These are phyloP conservation scores for Sarocladiaceae sp. DNA, from an alignment of 2,329 filamentous ascomycete genomes.

Conservation along the genomic window DNA sequence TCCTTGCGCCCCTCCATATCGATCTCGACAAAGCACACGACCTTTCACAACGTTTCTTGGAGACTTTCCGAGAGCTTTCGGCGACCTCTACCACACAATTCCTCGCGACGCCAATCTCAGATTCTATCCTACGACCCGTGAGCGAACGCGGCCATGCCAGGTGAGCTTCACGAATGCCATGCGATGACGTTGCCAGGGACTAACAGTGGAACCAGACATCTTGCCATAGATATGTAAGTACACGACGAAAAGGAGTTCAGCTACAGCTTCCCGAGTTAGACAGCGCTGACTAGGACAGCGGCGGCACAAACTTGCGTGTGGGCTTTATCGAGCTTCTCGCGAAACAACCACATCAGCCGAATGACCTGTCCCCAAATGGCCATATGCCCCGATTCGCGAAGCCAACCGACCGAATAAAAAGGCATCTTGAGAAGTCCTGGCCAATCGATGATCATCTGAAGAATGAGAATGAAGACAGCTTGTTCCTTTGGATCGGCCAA, in stretches of 20 bases:
- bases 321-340: slow-evolving; percentile 60
- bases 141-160: slow-evolving; percentile 38
- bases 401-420: slow-evolving; percentile 39
- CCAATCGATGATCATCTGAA: slow-evolving; percentile 71
- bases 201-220: slow-evolving; percentile 38
- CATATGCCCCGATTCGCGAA: slow-evolving; percentile 8
- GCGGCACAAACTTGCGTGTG: slow-evolving; percentile 65
- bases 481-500: slow-evolving; percentile 78
- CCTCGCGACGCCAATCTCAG: slow-evolving; percentile 57
- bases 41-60: slow-evolving; percentile 43
- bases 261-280: too few relatives aligned
- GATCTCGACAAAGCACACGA: slow-evolving; percentile 39
- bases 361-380: slow-evolving; percentile 11
- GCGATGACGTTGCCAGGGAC: neutral
- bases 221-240: slow-evolving; percentile 64
- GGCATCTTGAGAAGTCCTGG: slow-evolving; percentile 67
- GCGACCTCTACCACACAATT: slow-evolving; percentile 52
- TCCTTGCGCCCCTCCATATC: slow-evolving; percentile 47
- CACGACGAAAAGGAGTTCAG: too few relatives aligned
- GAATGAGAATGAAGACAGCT: slow-evolving; percentile 66
- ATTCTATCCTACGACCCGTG: slow-evolving; percentile 50
- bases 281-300: slow-evolving; percentile 40
- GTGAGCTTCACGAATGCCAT: slow-evolving; percentile 41
- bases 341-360: slow-evolving; percentile 18
- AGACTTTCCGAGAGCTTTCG: slow-evolving; percentile 46